These are phyloP conservation scores for Rhodotorula glutinis DNA, from an alignment of 1,284 basidiomycete genomes.

Conservation along the genomic window DNA sequence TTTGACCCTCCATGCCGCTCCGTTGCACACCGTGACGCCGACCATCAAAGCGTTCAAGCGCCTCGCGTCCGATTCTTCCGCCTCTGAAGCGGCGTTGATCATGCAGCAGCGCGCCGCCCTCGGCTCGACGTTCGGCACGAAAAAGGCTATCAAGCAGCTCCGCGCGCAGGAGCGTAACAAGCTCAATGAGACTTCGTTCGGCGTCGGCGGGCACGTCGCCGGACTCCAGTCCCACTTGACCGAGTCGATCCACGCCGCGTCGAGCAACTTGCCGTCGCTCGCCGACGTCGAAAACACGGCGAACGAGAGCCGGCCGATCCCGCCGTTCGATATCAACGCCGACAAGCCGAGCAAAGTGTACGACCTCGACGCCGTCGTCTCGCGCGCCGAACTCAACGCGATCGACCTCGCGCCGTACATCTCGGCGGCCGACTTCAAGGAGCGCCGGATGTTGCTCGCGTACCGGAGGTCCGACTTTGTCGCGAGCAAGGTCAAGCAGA, in stretches of 20 bases:
- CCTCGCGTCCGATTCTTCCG: conserved; percentile 17
- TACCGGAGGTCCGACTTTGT: conserved; percentile 66
- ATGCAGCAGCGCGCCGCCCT: conserved; percentile 60
- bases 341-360: conserved; percentile 69
- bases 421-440: conserved; percentile 54
- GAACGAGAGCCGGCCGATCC: conserved; percentile 65
- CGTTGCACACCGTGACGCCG: conserved; percentile 70
- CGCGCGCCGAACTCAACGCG: conserved; percentile 60
- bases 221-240: conserved; percentile 71
- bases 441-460: conserved; percentile 61
- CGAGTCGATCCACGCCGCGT: conserved; percentile 70
- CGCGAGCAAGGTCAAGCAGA: conserved; percentile 56
- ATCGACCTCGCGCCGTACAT: conserved; percentile 55
- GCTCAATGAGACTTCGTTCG: conserved; percentile 64
- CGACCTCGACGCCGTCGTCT: conserved; percentile 68
- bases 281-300: conserved; percentile 64
- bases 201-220: conserved; percentile 14
- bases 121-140: conserved; percentile 86
- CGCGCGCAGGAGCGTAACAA: conserved; percentile 78
- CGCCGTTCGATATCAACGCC: conserved; percentile 65
- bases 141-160: conserved; percentile 82
- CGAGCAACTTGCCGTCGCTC: conserved; percentile 64
- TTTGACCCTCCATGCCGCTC: conserved; percentile 64
- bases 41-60: conserved; percentile 74
- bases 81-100: conserved; percentile 19